A percentile compares a stretch with the other conserved stretches of the same genome.
Evolutionary conservation across 129 eudicot species (phyloP).

Genomic region (Tanacetum coccineum): DNA sequence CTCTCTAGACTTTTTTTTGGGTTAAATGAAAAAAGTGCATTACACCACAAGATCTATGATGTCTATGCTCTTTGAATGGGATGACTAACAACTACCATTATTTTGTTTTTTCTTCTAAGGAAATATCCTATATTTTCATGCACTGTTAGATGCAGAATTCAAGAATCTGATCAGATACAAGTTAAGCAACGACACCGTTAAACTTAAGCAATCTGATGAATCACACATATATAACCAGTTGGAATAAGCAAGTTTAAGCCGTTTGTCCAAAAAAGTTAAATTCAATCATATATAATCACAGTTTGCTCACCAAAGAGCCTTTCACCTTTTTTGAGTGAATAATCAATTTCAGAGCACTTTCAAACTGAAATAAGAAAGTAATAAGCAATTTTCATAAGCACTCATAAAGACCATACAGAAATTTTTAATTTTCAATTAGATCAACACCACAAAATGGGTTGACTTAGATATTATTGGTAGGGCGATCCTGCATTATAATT

Average conservation of each 20-base stretch:
- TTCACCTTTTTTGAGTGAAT: background rate
- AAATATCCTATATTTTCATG: background rate
- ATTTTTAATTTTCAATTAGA: background rate
- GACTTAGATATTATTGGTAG: slow-evolving; percentile 4
- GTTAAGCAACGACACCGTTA: background rate
- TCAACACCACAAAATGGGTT: background rate
- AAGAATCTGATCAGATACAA: background rate
- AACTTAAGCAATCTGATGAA: background rate
- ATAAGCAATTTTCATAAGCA: too few relatives aligned
- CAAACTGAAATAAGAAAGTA: background rate
- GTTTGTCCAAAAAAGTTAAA: too few relatives aligned
- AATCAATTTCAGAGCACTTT: too few relatives aligned
- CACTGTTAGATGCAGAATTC: background rate
- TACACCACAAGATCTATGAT: background rate
- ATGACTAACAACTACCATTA: background rate
- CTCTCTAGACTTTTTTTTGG: slow-evolving; percentile 6
- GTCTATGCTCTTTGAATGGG: background rate
- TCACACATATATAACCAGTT: background rate
- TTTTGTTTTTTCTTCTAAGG: background rate
- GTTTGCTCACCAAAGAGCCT: too few relatives aligned
- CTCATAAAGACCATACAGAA: too few relatives aligned
- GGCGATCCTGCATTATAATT: slow-evolving; percentile 11
- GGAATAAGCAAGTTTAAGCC: too few relatives aligned
- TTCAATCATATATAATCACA: too few relatives aligned
- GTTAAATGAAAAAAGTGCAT: slow-evolving; percentile 3